Base-by-base conservation (phyloP, 2,329 filamentous ascomycete species). In the Davidsoniella eucalypti region DNA sequence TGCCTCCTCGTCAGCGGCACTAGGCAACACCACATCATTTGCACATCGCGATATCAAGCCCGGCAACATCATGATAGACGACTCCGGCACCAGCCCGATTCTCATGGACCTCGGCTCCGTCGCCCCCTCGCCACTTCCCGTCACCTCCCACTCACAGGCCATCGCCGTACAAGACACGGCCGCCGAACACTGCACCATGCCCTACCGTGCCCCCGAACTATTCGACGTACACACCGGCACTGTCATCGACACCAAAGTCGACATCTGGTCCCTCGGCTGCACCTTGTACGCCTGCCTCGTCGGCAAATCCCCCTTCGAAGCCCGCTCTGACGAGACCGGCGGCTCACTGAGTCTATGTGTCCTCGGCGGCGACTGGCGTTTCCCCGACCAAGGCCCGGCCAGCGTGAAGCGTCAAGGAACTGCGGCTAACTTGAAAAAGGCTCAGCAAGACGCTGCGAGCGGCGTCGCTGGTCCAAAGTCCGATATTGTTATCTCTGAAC, bases 41-140 rank as follows among this genome's bases (percentile, higher is more conserved):
- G 85, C 92, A 55, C 92, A 98, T 66, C 75, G 92, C 57, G 92
- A 98, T 65, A 94, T 98, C 64, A 98, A 98, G 66, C 92, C 92
- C 59, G 90, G 86, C 52, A 98, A 98, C 67, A 94, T 98, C 61
- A 98, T 98, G 92, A 94, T 98, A 57, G 83, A 85, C 57, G 90
- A 96, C 63, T 80, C 87, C 58, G 92, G 92, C 57, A 76, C 80
- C 53, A 81, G 80, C 26, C 90, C 92, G 2, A 92, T 98, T 58
- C 76, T 98, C 36, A 98, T 98, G 92, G 92, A 98, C 63, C 79
- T 98, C 21, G 92, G 92, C 55, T 95, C 87, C 52, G 72, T 98
- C 51, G 83, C 87, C 39, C 84, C 84, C 16, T 87, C 86, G 2
- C 92, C 92, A 1, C 85, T 87, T 52, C 78, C 85, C 23, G 90